Percentiles rank a stretch among this genome's conserved stretches.
Conservation (phyloP, 306 rosid genomes). For the Dryas octopetala region DNA sequence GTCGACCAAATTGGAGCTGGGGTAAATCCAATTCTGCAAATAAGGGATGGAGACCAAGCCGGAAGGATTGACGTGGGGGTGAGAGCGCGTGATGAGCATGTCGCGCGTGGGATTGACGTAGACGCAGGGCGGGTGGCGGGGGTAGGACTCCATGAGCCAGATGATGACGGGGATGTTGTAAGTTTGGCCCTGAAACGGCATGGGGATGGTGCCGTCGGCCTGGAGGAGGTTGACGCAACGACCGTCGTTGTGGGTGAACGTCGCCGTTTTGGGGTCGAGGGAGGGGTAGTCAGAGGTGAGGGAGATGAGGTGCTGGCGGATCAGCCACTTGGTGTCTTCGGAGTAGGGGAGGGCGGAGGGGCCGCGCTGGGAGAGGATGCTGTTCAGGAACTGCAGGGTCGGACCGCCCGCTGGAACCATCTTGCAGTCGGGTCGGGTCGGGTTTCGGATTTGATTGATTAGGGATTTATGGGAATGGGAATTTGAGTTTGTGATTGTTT, state of each 20-base stretch:
- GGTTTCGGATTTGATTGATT: no score
- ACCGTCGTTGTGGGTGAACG: conserved; percentile 92
- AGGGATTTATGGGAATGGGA: no score
- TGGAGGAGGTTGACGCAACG: conserved; percentile 90
- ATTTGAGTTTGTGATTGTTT: no score
- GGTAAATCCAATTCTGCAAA: conserved; percentile 76
- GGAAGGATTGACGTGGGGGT: conserved; percentile 72
- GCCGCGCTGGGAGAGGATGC: conserved; percentile 96
- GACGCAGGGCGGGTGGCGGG: conserved; percentile 83
- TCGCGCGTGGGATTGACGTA: conserved; percentile 93
- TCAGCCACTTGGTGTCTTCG: conserved; percentile 84
- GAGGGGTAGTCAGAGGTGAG: conserved; percentile 63
- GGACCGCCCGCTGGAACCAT: neutral
- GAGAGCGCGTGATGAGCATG: conserved; percentile 92
- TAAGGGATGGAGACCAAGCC: conserved; percentile 73
- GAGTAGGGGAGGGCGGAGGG: conserved; percentile 85
- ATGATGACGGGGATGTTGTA: conserved; percentile 87
- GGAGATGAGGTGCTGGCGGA: conserved; percentile 79
- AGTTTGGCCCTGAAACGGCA: conserved; percentile 64
- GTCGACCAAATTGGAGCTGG: conserved; percentile 70
- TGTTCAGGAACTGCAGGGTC: conserved; percentile 65
- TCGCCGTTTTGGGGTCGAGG: conserved; percentile 78
- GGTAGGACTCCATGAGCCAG: conserved; percentile 95
- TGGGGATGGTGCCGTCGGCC: conserved; percentile 86
- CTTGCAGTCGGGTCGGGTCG: neutral